phyloP scores from a whole-genome alignment of 768 basidiomycete species.

The Termitomyces sp. region DNA sequence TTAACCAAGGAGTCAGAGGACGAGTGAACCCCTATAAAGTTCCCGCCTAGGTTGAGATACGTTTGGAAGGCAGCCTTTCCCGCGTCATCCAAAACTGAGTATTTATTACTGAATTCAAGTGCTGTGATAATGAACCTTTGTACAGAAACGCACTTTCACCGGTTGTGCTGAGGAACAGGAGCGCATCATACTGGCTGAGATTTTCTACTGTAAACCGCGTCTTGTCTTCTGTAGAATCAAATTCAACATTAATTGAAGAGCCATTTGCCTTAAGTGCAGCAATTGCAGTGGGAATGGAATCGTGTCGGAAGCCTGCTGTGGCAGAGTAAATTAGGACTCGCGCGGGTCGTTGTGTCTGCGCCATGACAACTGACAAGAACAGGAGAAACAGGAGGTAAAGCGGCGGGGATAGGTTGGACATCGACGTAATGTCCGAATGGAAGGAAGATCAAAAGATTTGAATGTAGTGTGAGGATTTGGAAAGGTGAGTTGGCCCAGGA shows the following conservation, averaged over 20 bases:
- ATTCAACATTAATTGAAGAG: conserved; percentile 41
- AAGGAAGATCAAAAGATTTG: background rate
- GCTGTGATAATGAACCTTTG: background rate
- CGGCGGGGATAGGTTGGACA: background rate
- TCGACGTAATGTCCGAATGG: background rate
- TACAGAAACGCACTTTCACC: conserved; percentile 48
- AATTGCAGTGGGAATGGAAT: conserved; percentile 70
- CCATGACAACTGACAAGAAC: background rate
- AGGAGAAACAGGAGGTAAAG: background rate
- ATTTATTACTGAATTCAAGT: background rate
- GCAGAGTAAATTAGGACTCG: conserved; percentile 58
- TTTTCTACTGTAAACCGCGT: conserved; percentile 47
- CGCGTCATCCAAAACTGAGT: conserved; percentile 49
- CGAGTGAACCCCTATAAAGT: conserved; percentile 65
- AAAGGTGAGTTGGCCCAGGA: background rate
- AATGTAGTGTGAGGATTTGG: too few relatives aligned
- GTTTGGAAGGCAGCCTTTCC: conserved; percentile 58
- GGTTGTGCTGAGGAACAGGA: conserved; percentile 66
- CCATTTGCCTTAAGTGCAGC: conserved; percentile 42
- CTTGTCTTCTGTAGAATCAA: conserved; percentile 63
- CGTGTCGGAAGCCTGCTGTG: conserved; percentile 61
- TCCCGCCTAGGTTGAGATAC: conserved; percentile 65
- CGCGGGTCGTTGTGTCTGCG: conserved; percentile 14
- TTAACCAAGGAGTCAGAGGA: conserved; percentile 56
- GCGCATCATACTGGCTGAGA: conserved; percentile 52